These are phyloP conservation scores for Gymnopus androsaceus DNA, from an alignment of 1,284 basidiomycete genomes.

Conservation along the genomic window DNA sequence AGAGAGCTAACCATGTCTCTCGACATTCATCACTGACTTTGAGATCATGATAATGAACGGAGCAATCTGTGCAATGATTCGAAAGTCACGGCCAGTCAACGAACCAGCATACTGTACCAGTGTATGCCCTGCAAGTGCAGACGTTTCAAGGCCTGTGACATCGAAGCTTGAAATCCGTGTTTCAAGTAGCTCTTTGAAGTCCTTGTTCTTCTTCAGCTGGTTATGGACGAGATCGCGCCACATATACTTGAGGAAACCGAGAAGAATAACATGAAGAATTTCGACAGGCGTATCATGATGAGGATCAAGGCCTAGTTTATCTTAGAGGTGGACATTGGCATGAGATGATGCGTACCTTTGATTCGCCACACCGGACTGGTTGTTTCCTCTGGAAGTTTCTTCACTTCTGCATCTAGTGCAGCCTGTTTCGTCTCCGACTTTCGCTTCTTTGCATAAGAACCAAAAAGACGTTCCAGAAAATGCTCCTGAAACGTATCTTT, in stretches of 20 bases:
- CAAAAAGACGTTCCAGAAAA: conserved; percentile 1
- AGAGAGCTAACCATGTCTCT: conserved; percentile 32
- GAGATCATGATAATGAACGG: conserved; percentile 38
- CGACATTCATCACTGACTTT: conserved; percentile 22
- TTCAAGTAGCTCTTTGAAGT: conserved; percentile 23
- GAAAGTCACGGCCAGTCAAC: conserved; percentile 37
- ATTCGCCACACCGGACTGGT: conserved; percentile 13
- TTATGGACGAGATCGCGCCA: conserved; percentile 34
- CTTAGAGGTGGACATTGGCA: neutral
- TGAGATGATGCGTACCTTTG: neutral
- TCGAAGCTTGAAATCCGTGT: conserved; percentile 28
- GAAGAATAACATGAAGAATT: conserved; percentile 36
- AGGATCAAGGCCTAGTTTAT: conserved; percentile 31
- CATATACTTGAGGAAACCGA: conserved; percentile 40
- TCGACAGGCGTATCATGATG: conserved; percentile 38
- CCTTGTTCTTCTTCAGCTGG: conserved; percentile 16
- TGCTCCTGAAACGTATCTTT: conserved; percentile 12
- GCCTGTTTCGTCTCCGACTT: neutral
- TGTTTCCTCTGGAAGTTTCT: conserved; percentile 5
- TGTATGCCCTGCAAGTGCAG: conserved; percentile 28
- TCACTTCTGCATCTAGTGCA: neutral
- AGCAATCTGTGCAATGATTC: conserved; percentile 35
- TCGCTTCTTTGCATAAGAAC: neutral
- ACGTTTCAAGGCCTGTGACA: conserved; percentile 30
- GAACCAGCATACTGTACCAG: conserved; percentile 38